A percentile compares a stretch with the other conserved stretches of the same genome.
Evolutionary conservation across 495 filamentous ascomycete species (phyloP).

Genomic region (Baudoinia panamericana): DNA sequence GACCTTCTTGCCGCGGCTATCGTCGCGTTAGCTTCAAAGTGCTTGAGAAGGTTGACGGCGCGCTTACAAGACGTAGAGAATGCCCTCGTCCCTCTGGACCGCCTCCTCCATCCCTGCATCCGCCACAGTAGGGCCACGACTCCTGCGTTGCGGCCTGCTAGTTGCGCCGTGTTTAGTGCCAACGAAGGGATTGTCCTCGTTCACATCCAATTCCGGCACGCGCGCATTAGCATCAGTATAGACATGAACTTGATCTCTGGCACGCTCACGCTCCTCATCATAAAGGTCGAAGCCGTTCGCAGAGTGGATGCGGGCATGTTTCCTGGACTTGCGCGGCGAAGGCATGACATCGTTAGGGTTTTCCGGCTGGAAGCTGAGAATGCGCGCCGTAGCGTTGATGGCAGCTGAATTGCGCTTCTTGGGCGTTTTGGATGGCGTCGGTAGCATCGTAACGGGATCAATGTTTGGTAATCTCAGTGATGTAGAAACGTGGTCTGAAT

Average conservation of each 20-base stretch:
- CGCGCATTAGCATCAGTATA: conserved; percentile 84
- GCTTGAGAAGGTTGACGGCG: background rate
- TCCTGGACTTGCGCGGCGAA: conserved; percentile 43
- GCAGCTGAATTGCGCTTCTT: conserved; percentile 52
- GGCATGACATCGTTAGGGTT: conserved; percentile 42
- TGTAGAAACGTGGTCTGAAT: conserved; percentile 23
- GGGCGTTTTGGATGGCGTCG: conserved; percentile 85
- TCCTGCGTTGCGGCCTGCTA: conserved; percentile 6
- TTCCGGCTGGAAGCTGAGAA: conserved; percentile 44
- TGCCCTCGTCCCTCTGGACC: conserved; percentile 57
- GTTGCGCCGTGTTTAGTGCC: conserved; percentile 21
- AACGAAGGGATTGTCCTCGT: conserved; percentile 62
- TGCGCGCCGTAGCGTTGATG: conserved; percentile 54
- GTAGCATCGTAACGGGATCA: conserved; percentile 44
- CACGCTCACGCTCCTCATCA: conserved; percentile 39
- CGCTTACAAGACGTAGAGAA: conserved; percentile 80
- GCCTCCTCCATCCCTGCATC: conserved; percentile 47
- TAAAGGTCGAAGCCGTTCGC: conserved; percentile 60
- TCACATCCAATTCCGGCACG: conserved; percentile 54
- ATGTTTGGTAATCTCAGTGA: conserved; percentile 13
- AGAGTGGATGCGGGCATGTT: conserved; percentile 26
- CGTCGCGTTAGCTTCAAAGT: background rate
- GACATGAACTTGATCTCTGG: conserved; percentile 53
- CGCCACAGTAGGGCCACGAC: conserved; percentile 1
- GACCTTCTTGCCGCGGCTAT: conserved; percentile 78